Conservation (phyloP, 805 yeast genomes). For the Yamadazyma tumulicola region DNA sequence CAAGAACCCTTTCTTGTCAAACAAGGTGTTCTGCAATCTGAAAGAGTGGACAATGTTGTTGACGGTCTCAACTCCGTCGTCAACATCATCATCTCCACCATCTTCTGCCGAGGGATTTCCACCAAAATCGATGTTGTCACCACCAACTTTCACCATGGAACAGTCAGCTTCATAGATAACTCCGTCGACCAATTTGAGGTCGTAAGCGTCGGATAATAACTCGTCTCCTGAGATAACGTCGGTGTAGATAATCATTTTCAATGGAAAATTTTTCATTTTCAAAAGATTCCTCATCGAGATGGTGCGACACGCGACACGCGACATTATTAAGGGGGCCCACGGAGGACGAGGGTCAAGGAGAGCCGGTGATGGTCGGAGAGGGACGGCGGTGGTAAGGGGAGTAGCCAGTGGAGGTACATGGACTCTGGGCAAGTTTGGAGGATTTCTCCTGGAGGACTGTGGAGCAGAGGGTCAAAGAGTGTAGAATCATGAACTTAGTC, state of each 20-base stretch:
- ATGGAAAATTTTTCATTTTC: not conserved
- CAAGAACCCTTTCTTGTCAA: constrained; percentile 97
- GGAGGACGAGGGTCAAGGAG: not conserved
- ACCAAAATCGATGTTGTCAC: constrained; percentile 96
- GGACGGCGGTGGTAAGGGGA: too few species aligned
- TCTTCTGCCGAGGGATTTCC: constrained; percentile 99
- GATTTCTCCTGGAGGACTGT: too few species aligned
- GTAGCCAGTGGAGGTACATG: too few species aligned
- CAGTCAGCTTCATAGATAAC: constrained; percentile 97
- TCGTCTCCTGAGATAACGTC: constrained; percentile 95
- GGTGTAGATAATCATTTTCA: constrained; percentile 39
- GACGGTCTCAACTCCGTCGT: constrained; percentile 84
- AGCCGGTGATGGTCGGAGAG: too few species aligned
- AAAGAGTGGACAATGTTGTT: constrained; percentile 98
- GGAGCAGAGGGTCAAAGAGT: too few species aligned
- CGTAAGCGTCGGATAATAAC: constrained; percentile 96
- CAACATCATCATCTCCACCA: constrained; percentile 73
- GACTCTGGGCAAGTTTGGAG: too few species aligned
- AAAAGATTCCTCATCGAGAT: not conserved
- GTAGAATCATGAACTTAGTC: too few species aligned
- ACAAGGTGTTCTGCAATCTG: constrained; percentile 93
- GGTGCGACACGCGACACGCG: not conserved
- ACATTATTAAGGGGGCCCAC: not conserved
- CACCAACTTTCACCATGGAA: constrained; percentile 82
- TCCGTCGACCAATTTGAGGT: constrained; percentile 77